Evolutionary conservation across 331 rosid species (phyloP).

Genomic region (Malus hybrid): DNA sequence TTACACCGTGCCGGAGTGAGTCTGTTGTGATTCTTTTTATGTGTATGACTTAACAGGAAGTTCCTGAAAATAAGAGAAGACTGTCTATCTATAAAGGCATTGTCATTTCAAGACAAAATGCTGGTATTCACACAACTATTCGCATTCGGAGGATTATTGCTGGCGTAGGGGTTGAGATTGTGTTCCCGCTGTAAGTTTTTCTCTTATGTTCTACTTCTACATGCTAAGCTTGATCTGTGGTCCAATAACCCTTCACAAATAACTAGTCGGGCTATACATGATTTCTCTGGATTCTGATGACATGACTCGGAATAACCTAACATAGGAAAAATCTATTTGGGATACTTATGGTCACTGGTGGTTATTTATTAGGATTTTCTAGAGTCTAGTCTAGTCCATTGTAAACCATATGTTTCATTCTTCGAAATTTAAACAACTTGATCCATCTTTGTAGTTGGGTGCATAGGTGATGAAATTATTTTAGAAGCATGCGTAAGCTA

Average conservation of each 20-base stretch:
- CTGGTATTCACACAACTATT: conserved; percentile 91
- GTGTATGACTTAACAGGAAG: conserved; percentile 51
- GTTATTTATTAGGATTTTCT: background rate
- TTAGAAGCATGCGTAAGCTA: background rate
- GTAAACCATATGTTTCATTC: background rate
- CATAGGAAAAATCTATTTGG: background rate
- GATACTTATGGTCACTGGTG: no score
- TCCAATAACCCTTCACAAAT: no score
- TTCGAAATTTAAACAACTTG: background rate
- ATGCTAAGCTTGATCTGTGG: no score
- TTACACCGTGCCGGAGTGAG: background rate
- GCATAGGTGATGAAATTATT: background rate
- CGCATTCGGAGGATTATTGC: conserved; percentile 87
- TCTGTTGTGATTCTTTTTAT: conserved; percentile 17
- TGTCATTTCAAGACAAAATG: conserved; percentile 83
- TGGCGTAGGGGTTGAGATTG: conserved; percentile 91
- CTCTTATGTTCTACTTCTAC: background rate
- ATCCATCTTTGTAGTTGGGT: background rate
- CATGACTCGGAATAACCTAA: background rate
- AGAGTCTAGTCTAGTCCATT: background rate
- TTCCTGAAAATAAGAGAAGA: conserved; percentile 89
- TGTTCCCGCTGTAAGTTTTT: conserved; percentile 72
- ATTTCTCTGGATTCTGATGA: background rate
- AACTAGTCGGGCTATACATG: background rate
- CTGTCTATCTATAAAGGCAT: conserved; percentile 81